These are phyloP conservation scores for Acidiella bohemica DNA, from an alignment of 495 filamentous ascomycete species.

Conservation along the genomic window DNA sequence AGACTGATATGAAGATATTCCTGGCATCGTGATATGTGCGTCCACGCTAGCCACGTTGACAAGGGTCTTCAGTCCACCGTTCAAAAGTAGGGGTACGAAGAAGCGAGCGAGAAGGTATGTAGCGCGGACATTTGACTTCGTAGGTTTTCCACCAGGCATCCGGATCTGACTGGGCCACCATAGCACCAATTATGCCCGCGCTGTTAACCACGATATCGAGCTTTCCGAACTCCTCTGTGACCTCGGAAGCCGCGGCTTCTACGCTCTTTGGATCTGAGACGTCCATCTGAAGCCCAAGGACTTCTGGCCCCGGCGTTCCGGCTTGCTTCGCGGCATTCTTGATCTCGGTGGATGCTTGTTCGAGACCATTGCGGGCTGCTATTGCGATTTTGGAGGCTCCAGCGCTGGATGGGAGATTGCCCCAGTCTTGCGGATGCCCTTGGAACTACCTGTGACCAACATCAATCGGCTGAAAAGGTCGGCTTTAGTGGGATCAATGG, in stretches of 20 bases:
- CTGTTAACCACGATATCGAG: slow-evolving; percentile 46
- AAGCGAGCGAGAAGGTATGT: slow-evolving; percentile 32
- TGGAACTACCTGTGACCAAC: slow-evolving; percentile 24
- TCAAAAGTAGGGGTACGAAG: slow-evolving; percentile 35
- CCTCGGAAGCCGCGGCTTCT: slow-evolving; percentile 22
- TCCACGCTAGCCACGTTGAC: neutral
- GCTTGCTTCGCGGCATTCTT: slow-evolving; percentile 28
- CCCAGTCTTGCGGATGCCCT: slow-evolving; percentile 22
- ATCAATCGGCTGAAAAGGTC: slow-evolving; percentile 20
- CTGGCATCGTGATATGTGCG: slow-evolving; percentile 10
- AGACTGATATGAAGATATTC: slow-evolving; percentile 32
- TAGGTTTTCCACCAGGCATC: slow-evolving; percentile 36
- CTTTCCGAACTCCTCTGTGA: slow-evolving; percentile 24
- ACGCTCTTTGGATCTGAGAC: slow-evolving; percentile 31
- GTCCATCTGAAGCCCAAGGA: slow-evolving; percentile 34
- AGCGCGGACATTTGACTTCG: slow-evolving; percentile 37
- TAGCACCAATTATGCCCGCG: slow-evolving; percentile 33
- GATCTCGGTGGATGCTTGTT: slow-evolving; percentile 28
- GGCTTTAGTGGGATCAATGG: slow-evolving; percentile 20
- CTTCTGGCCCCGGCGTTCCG: slow-evolving; percentile 28
- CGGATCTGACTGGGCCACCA: slow-evolving; percentile 30
- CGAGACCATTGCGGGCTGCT: slow-evolving; percentile 33
- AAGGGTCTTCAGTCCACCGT: neutral
- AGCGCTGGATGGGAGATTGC: slow-evolving; percentile 23
- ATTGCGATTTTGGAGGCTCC: slow-evolving; percentile 22